A percentile compares a stretch with the other conserved stretches of the same genome.
Conservation (phyloP, 2,329 filamentous ascomycete species). For the Rhynchosporium secalis region DNA sequence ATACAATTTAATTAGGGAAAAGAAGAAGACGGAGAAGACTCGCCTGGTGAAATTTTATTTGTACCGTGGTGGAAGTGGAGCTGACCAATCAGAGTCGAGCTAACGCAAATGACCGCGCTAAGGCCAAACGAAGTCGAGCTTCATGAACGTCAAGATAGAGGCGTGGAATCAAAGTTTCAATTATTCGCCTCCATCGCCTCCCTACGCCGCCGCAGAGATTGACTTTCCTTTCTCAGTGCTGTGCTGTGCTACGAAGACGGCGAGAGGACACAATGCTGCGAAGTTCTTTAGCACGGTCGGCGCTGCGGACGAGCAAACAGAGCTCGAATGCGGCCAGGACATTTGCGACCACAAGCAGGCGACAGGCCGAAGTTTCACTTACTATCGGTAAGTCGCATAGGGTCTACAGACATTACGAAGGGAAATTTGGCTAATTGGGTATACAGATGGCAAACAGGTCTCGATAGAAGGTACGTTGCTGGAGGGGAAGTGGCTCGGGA, state of each 20-base stretch:
- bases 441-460: constrained; percentile 91
- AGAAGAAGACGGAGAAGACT: constrained; percentile 37
- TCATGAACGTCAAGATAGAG: constrained; percentile 24
- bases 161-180: constrained; percentile 20
- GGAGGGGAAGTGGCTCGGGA: constrained; percentile 26
- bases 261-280: constrained; percentile 67
- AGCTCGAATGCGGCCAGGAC: constrained; percentile 65
- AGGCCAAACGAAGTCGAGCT: constrained; percentile 16
- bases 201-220: constrained; percentile 29
- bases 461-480: constrained; percentile 81
- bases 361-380: constrained; percentile 91
- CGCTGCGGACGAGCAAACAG: constrained; percentile 63
- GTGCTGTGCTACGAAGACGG: constrained; percentile 47
- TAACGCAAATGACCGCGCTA: constrained; percentile 31
- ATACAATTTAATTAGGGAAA: constrained; percentile 56
- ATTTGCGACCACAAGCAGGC: constrained; percentile 77
- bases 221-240: constrained; percentile 21
- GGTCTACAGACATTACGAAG: constrained; percentile 16
- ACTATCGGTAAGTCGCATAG: constrained; percentile 73
- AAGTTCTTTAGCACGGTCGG: constrained; percentile 67
- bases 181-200: constrained; percentile 26
- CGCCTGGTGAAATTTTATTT: constrained; percentile 29
- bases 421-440: constrained; percentile 38
- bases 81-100: constrained; percentile 31
- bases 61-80: constrained; percentile 18